Percentiles rank a stretch among this genome's conserved stretches.
These are phyloP conservation scores for Moricandia moricandioides DNA, from an alignment of 345 rosid species.

Conservation along the genomic window DNA sequence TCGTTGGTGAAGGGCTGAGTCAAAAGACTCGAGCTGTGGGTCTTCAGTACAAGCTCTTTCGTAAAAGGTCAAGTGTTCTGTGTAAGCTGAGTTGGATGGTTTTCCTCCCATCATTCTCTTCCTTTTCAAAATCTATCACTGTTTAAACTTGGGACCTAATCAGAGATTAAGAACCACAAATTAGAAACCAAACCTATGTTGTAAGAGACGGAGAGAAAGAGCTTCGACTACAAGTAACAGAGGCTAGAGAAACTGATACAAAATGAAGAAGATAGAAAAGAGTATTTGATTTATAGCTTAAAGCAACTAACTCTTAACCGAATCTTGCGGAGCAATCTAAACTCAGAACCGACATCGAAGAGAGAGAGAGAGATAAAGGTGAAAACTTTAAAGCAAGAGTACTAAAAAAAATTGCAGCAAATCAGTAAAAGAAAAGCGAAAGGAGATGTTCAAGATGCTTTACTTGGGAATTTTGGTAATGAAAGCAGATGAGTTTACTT, in stretches of 20 bases:
- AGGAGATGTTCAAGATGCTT: neutral
- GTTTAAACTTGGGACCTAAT: neutral
- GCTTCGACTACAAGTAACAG: neutral
- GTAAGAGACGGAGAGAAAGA: neutral
- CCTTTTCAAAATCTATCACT: neutral
- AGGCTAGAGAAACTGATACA: neutral
- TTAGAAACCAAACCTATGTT: neutral
- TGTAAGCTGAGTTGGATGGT: conserved; percentile 13
- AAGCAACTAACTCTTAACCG: neutral
- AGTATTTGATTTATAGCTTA: neutral
- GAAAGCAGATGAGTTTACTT: conserved; percentile 1
- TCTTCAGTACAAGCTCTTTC: conserved; percentile 70
- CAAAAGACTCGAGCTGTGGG: conserved; percentile 66
- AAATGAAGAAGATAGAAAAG: neutral
- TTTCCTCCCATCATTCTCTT: conserved; percentile 47
- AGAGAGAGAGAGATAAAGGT: neutral
- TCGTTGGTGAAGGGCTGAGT: conserved; percentile 54
- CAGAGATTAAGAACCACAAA: neutral
- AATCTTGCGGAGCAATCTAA: conserved; percentile 19
- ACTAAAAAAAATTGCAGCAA: neutral
- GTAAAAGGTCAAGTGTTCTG: conserved; percentile 46
- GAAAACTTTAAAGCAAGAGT: conserved; percentile 28
- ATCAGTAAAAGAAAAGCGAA: neutral
- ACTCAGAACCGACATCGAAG: neutral
- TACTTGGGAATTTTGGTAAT: neutral